Conservation (phyloP, 1,139 yeast species). For the Candida sp. region DNA sequence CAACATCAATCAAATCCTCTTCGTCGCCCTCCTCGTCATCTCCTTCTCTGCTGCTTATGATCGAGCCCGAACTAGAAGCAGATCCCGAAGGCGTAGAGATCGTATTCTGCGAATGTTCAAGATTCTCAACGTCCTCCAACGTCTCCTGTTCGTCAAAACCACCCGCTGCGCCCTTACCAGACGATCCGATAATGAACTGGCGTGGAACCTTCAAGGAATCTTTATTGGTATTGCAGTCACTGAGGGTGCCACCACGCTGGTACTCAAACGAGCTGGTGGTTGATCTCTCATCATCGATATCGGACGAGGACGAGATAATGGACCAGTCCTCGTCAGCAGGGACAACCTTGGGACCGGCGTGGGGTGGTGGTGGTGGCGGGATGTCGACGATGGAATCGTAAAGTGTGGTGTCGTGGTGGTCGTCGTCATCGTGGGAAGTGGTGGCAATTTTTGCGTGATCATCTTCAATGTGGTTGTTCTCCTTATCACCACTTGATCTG, state of each 20-base stretch:
- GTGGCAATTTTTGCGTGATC: constrained; percentile 3
- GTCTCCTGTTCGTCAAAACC: constrained; percentile 1
- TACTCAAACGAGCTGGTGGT: constrained; percentile 22
- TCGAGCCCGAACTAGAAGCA: background rate
- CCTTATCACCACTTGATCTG: background rate
- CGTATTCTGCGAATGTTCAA: constrained; percentile 2
- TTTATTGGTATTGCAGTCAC: background rate
- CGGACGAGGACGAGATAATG: constrained; percentile 48
- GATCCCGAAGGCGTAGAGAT: background rate
- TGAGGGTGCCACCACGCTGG: background rate
- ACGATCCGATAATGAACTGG: constrained; percentile 1
- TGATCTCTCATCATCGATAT: constrained; percentile 40
- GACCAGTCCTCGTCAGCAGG: constrained; percentile 48
- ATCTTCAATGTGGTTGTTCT: background rate
- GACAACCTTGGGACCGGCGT: no score
- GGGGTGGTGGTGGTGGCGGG: constrained; percentile 1
- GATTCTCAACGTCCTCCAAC: background rate
- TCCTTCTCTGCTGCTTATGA: background rate
- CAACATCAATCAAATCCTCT: constrained; percentile 10
- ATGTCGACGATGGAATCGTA: constrained; percentile 1
- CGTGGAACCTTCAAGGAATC: constrained; percentile 11
- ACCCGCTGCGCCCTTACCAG: background rate
- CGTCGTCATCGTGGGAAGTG: background rate
- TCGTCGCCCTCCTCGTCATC: background rate
- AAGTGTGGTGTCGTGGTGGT: background rate